Evolutionary conservation across 148 eudicot genomes (phyloP).

Genomic region (Chenopodium quinoa): DNA sequence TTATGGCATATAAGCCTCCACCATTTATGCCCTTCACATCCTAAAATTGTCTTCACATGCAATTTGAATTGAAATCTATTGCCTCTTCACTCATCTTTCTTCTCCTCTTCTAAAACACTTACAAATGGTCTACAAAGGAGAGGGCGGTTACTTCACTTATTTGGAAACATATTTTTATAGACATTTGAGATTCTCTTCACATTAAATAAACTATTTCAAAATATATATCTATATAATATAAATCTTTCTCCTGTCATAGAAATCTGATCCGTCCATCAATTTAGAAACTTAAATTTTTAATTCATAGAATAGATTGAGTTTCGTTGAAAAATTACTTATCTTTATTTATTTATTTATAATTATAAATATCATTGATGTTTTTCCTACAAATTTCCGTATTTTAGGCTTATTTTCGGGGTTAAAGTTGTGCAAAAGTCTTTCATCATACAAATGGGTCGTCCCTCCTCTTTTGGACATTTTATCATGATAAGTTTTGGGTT

Average conservation of each 20-base stretch:
- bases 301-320: no score
- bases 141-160: background rate
- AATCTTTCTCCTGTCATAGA: no score
- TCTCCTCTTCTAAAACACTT: background rate
- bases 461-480: conserved; percentile 13
- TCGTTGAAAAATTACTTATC: background rate
- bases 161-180: background rate
- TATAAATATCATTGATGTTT: background rate
- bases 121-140: conserved; percentile 2
- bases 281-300: no score
- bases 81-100: conserved; percentile 18
- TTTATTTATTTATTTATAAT: background rate
- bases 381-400: conserved; percentile 3
- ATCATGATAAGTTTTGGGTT: conserved; percentile 2
- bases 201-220: background rate
- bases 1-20: conserved; percentile 31
- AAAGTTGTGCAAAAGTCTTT: conserved; percentile 27
- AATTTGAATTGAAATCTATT: conserved; percentile 8
- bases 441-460: conserved; percentile 13
- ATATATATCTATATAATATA: no score
- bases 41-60: conserved; percentile 19
- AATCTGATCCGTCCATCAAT: no score
- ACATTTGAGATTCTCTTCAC: background rate
- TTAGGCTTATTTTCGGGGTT: conserved; percentile 22
- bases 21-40: conserved; percentile 23